Conservation (phyloP, 1,284 basidiomycete genomes). For the Cryptococcus sp. region DNA sequence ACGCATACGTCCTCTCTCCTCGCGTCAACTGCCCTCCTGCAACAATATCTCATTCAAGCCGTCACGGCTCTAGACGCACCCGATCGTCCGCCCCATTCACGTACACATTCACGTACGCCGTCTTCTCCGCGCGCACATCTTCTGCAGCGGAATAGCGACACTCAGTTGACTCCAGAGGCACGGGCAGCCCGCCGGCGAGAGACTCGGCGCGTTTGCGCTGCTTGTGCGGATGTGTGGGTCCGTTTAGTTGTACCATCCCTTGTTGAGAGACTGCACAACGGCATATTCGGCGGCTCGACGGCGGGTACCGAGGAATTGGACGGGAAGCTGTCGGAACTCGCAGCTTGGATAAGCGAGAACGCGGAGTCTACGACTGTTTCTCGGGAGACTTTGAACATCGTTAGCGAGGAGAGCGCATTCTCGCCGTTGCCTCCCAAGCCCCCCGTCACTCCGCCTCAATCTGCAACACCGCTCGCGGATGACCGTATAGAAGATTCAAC, state of each 20-base stretch:
- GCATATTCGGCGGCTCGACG: constrained; percentile 64
- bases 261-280: constrained; percentile 66
- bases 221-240: constrained; percentile 57
- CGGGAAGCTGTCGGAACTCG: constrained; percentile 20
- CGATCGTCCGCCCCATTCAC: constrained; percentile 14
- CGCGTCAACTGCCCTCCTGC: constrained; percentile 47
- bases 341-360: constrained; percentile 29
- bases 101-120: constrained; percentile 19
- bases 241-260: constrained; percentile 68
- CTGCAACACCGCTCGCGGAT: no score
- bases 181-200: constrained; percentile 44
- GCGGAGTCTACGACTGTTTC: constrained; percentile 7
- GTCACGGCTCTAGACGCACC: constrained; percentile 18
- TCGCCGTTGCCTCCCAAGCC: no score
- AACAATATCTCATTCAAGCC: constrained; percentile 56
- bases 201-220: constrained; percentile 58
- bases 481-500: no score
- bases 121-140: constrained; percentile 35
- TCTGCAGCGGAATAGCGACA: constrained; percentile 38
- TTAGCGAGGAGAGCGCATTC: no score
- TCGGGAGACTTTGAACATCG: no score
- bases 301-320: constrained; percentile 11
- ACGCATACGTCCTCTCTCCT: constrained; percentile 61
- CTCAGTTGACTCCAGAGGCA: constrained; percentile 36
- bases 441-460: no score